Evolutionary conservation across 2,329 filamentous ascomycete species (phyloP), one percentile per base, ranked within the genome.

Genomic region (Diplodia scrobiculata): DNA sequence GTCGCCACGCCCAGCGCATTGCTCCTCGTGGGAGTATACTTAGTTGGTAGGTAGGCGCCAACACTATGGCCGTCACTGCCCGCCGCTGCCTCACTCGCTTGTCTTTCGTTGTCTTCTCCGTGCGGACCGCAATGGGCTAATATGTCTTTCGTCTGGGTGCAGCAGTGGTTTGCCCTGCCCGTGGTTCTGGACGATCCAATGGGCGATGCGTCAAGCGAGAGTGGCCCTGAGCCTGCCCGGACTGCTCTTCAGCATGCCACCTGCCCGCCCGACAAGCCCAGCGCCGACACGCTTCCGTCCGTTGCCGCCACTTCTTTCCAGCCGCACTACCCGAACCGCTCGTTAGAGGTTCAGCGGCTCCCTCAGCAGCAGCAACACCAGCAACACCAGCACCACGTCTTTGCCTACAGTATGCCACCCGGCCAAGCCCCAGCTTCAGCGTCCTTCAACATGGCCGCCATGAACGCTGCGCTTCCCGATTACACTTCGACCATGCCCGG

Each of bases 131-230:
- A 36, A 62, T 62, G 58, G 58, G 32, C 77, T 79, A 72, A 79
- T 71, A 79, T 79, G 76, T 70, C 76, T 68, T 77, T 76, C 69
- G 69, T 78, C 71, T 79, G 76, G 77, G 70, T 79, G 67, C 77
- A 79, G 68, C 77, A 79, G 75, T 79, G 78, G 78, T 70, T 79
- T 67, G 73, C 77, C 67, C 72, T 79, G 72, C 77, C 77, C 55
- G 67, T 79, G 68, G 68, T 78, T 69, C 72, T 74, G 68, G 75
- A 78, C 67, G 72, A 74, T 68, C 74, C 72, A 68, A 79, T 79
- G 78, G 77, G 77, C 65, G 77, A 79, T 70, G 34, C 76, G 71
- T 74, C 76, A 64, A 68, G 71, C 66, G 72, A 72, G 51, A 68
- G 73, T 41, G 71, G 70, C 70, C 68, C 71, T 70, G 75, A 75